Conservation (phyloP, 306 rosid species). For the Alnus rubra region DNA sequence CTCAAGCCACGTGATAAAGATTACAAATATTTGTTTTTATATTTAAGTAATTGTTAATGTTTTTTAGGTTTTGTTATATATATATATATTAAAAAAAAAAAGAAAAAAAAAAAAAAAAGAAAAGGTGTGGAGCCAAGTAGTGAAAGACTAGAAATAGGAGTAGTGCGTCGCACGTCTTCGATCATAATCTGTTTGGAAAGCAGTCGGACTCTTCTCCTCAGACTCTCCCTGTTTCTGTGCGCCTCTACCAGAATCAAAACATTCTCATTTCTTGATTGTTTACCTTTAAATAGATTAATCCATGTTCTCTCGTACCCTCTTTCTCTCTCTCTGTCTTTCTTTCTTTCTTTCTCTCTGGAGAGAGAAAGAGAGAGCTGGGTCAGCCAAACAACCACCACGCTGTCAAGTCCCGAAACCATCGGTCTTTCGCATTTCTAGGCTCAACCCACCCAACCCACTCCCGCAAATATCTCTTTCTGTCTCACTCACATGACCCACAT, state of each 20-base stretch:
- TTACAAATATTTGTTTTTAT: too few species aligned
- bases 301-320: not conserved
- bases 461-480: conserved; percentile 40
- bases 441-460: conserved; percentile 5
- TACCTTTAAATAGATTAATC: not conserved
- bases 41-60: too few species aligned
- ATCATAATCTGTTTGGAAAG: not conserved
- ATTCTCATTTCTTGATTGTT: not conserved
- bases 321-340: not conserved
- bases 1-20: not conserved
- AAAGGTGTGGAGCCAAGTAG: not conserved
- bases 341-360: not conserved
- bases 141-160: not conserved
- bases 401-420: conserved; percentile 35
- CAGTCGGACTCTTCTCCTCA: not conserved
- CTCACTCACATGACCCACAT: conserved; percentile 7
- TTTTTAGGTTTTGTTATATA: too few species aligned
- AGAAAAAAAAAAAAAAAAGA: not conserved
- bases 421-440: conserved; percentile 46
- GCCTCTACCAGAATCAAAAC: not conserved
- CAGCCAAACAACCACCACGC: conserved; percentile 16
- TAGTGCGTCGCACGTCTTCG: not conserved
- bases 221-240: not conserved
- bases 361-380: conserved; percentile 1
- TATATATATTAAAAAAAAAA: too few species aligned